Evolutionary conservation across 1,284 basidiomycete genomes (phyloP).

Genomic region (Mycosarcoma maydis): DNA sequence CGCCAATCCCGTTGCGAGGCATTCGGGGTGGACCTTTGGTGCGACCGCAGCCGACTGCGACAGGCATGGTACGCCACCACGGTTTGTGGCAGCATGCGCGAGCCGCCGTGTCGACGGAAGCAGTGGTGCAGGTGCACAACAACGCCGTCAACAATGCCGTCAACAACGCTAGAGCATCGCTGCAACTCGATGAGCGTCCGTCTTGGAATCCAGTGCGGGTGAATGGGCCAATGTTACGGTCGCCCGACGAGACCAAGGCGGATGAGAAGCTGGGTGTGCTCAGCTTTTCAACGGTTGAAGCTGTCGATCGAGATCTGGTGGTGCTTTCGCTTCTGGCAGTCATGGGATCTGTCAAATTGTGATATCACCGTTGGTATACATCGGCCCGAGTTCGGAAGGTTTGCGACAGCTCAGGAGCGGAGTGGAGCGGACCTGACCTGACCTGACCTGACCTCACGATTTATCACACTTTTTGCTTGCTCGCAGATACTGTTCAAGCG

Average conservation of each 20-base stretch:
- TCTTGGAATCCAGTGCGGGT: neutral
- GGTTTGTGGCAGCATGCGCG: constrained; percentile 38
- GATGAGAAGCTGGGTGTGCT: constrained; percentile 26
- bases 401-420: too few species aligned
- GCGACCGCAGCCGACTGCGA: constrained; percentile 8
- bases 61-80: constrained; percentile 14
- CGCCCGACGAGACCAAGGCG: neutral
- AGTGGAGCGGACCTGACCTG: too few species aligned
- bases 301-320: constrained; percentile 27
- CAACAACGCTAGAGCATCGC: constrained; percentile 29
- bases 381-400: neutral
- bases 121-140: constrained; percentile 39
- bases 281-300: constrained; percentile 2
- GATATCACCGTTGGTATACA: neutral
- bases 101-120: constrained; percentile 37
- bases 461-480: too few species aligned
- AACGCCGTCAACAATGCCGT: constrained; percentile 44
- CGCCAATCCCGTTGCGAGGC: constrained; percentile 24
- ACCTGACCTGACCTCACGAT: too few species aligned
- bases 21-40: constrained; percentile 44
- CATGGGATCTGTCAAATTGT: constrained; percentile 25
- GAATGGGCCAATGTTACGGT: neutral
- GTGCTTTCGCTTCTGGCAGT: constrained; percentile 32
- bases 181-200: constrained; percentile 17
- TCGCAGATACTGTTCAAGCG: too few species aligned